Percentiles rank a stretch among this genome's conserved stretches.
These are phyloP conservation scores for Mortierella claussenii DNA, from an alignment of 192 early-diverging fungal species.

Conservation along the genomic window DNA sequence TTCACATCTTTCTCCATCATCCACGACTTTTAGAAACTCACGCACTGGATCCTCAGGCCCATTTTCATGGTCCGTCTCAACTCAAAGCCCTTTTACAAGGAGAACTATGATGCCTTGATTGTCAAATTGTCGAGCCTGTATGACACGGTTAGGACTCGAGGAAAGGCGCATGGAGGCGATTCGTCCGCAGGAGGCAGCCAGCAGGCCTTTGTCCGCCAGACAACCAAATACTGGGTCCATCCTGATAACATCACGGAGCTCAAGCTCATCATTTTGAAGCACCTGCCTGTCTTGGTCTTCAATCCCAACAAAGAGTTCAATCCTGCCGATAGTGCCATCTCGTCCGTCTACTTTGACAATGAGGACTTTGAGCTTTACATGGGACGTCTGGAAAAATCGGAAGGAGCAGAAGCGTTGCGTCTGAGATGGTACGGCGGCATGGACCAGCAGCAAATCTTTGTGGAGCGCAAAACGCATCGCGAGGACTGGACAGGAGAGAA, in stretches of 20 bases:
- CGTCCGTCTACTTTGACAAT: slow-evolving; percentile 98
- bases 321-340: slow-evolving; percentile 89
- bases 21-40: slow-evolving; percentile 95
- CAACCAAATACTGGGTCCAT: slow-evolving; percentile 99
- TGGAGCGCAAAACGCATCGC: slow-evolving; percentile 98
- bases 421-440: slow-evolving; percentile 97
- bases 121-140: slow-evolving; percentile 87
- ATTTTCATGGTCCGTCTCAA: slow-evolving; percentile 86
- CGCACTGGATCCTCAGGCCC: slow-evolving; percentile 83
- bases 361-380: slow-evolving; percentile 93
- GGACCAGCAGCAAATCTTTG: slow-evolving; percentile 88
- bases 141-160: slow-evolving; percentile 82
- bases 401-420: slow-evolving; percentile 94
- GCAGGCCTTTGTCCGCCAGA: slow-evolving; percentile 89
- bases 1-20: too few relatives aligned
- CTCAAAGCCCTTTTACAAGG: slow-evolving; percentile 84
- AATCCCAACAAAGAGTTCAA: slow-evolving; percentile 80
- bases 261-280: slow-evolving; percentile 92
- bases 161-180: slow-evolving; percentile 69
- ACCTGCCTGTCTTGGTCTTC: slow-evolving; percentile 94
- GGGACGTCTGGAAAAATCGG: slow-evolving; percentile 90
- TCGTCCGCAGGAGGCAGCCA: slow-evolving; percentile 64
- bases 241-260: slow-evolving; percentile 97
- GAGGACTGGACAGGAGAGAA: slow-evolving; percentile 99
- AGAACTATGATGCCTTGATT: slow-evolving; percentile 91